These are phyloP conservation scores for Leccinum arenicola DNA, from an alignment of 768 basidiomycete species.

Conservation along the genomic window DNA sequence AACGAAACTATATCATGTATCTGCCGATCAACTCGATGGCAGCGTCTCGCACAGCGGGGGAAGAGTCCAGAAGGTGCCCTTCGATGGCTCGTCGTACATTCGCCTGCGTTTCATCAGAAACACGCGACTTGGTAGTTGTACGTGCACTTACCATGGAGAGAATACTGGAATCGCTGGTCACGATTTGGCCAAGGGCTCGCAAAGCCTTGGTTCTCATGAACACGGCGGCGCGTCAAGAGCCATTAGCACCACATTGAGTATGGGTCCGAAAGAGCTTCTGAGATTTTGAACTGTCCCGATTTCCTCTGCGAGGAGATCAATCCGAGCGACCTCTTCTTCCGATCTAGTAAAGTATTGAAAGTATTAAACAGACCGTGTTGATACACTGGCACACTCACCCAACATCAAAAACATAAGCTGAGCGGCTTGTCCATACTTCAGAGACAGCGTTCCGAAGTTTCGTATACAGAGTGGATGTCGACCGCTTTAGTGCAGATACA, in stretches of 20 bases:
- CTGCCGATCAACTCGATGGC: conserved; percentile 98
- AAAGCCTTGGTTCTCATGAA: conserved; percentile 95
- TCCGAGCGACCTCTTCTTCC: conserved; percentile 64
- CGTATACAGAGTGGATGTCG: conserved; percentile 41
- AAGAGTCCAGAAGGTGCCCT: conserved; percentile 84
- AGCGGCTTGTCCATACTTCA: conserved; percentile 69
- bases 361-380: background rate
- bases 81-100: conserved; percentile 87
- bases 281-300: conserved; percentile 76
- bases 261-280: conserved; percentile 78
- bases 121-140: background rate
- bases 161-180: conserved; percentile 84
- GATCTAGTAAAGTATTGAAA: conserved; percentile 41
- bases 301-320: conserved; percentile 71
- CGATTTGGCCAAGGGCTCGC: conserved; percentile 82
- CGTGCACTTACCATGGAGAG: conserved; percentile 59
- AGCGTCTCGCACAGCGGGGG: conserved; percentile 93
- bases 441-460: conserved; percentile 63
- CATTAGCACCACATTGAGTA: conserved; percentile 73
- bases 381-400: conserved; percentile 46
- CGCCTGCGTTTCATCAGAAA: conserved; percentile 38
- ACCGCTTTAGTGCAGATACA: conserved; percentile 19
- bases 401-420: conserved; percentile 75
- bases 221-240: conserved; percentile 85
- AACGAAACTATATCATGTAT: conserved; percentile 70